These are phyloP conservation scores for Clavulina sp. DNA, from an alignment of 768 basidiomycete genomes.

Conservation along the genomic window DNA sequence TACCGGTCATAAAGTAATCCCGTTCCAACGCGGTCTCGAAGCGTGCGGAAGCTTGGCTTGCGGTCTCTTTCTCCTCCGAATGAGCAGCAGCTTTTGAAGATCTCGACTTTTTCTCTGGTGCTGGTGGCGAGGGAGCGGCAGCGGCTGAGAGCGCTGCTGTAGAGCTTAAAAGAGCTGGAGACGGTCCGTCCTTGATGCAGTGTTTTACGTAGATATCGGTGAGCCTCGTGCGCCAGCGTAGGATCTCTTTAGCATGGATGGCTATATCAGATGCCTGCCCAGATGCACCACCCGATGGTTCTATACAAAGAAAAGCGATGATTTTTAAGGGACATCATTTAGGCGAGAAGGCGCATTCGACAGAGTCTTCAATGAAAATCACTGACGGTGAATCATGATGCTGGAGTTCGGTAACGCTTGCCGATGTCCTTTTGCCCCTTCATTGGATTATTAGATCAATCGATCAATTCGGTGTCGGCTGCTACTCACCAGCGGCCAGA, in stretches of 20 bases:
- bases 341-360: constrained; percentile 10
- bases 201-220: constrained; percentile 84
- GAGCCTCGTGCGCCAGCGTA: constrained; percentile 66
- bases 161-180: background rate
- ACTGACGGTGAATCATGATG: constrained; percentile 95
- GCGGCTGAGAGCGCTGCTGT: constrained; percentile 3
- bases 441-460: constrained; percentile 4
- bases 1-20: constrained; percentile 81
- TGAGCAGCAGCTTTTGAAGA: too few relatives aligned
- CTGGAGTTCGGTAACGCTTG: constrained; percentile 85
- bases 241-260: constrained; percentile 93
- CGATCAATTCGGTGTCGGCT: constrained; percentile 7
- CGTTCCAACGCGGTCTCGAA: constrained; percentile 77
- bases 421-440: constrained; percentile 72
- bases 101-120: too few relatives aligned
- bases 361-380: background rate
- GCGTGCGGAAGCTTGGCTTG: constrained; percentile 5
- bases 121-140: constrained; percentile 11
- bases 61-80: background rate
- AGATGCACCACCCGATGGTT: constrained; percentile 90
- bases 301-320: constrained; percentile 23
- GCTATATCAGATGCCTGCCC: constrained; percentile 95
- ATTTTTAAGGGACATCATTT: constrained; percentile 2
- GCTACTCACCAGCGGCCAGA: constrained; percentile 50
- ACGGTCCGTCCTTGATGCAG: constrained; percentile 34